Base-by-base conservation (phyloP, 78 protist species). In the Dictyostelium capitatum region DNA sequence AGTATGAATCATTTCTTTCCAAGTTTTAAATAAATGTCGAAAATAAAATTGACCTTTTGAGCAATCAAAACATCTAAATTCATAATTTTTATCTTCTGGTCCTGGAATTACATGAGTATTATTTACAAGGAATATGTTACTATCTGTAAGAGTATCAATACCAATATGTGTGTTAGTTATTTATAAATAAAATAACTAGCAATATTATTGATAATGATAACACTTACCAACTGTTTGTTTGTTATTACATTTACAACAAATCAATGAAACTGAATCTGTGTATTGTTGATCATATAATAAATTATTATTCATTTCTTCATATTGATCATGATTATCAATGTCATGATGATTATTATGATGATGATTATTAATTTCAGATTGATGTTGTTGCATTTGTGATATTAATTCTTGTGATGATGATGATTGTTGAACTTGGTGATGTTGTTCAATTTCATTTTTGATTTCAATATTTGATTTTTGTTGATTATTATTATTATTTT, bases 1-100 rank as follows among this genome's bases (percentile, higher is more conserved):
- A 5, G 93, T 78, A 20, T 87, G 93, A 20, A 87, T 87, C 93
- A 87, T 87, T 43, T 87, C 93, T 64, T 87, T 87, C 93, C 93
- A 87, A 1, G 93, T 87, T 50, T 87, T 87, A 62, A 80, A 78
- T 62, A 78, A 64, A 62, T 87, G 93, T 54, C 82, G 77, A 51
- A 87, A 87, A 62, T 48, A 87, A 30, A 87, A 77, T 43, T 41
- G 30, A 28, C 43, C 56, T 28, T 77, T 54, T 7, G 54, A 59
- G 53, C 93, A 80, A 25, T 30, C 43, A 23, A 25, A 46, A 46
- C 87, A 87, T 77, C 80, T 87, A 32, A 51, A 87, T 43, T 87
- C 93, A 77, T 87, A 87, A 54, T 59, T 77, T 54, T 87, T 87
- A 77, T 87, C 93, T n/a, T 87, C 93, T 47, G 93, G 93, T 6